Evolutionary conservation across 345 rosid species (phyloP), one percentile per base, ranked within the genome.

Genomic region (Gossypium arboreum): DNA sequence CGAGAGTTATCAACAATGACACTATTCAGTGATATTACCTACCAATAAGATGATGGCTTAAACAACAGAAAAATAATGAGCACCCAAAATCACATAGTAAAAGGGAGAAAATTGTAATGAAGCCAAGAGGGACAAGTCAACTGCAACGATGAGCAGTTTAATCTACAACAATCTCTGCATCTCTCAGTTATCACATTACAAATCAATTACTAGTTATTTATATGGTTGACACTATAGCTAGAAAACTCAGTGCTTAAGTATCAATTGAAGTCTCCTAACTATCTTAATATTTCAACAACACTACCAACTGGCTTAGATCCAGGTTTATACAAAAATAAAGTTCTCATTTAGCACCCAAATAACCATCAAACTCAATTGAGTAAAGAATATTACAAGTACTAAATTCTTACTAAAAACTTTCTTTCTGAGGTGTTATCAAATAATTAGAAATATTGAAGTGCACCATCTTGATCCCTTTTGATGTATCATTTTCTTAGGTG

Each of bases 311-410:
- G 57, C 56, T 68, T 68, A 24, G 58, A 50, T 50, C 12, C 16
- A 68, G 16, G 22, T 25, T 68, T 50, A 50, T 48, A 48, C 20
- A 20, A 47, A 50, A 68, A 25, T 9, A 17, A 16, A 69, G 11
- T 50, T 69, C 22, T 25, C 73, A 69, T 50, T 69, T 27, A 27
- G 59, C 59, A 50, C 59, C 73, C 24, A 16, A 69, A 69, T 16
- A 48, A 18, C 24, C 13, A 68, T 50, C 59, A 27, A 69, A 50
- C 16, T 47, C 12, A 25, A 27, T 50, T 25, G 16, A 68, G 73
- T 50, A 11, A 69, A 44, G 24, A 69, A 51, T 16, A 69, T 51
- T 2, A 16, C 4, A 50, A 25, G 22, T 50, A 16, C 73, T 17
- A 10, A 50, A 27, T 69, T 68, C 43, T 69, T 27, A 27, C 9